Evolutionary conservation across 2,329 filamentous ascomycete genomes (phyloP), one percentile per base, ranked within the genome.

Genomic region (Mollisiaceae sp.): DNA sequence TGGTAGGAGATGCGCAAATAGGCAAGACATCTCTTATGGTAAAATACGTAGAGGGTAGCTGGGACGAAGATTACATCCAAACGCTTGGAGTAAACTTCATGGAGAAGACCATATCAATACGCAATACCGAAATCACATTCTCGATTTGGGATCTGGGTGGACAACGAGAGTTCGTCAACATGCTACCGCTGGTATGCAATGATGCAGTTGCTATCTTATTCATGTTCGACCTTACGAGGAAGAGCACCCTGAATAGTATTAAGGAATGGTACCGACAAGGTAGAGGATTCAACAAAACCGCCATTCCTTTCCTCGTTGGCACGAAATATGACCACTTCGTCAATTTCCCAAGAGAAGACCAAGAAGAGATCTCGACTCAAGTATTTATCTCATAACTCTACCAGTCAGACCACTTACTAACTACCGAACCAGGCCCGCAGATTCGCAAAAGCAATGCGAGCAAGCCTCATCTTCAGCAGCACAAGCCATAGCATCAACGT

Each of bases 291-390:
- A 99, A 99, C 85, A 99, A 99, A 85, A 99, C 95, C 15, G 95
- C 95, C n/a, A 99, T 99, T 72, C 95, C 95, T 0, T 97, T 99
- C 75, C 81, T 99, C 27, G 92, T 99, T 20, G 95, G 95, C 66
- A 99, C 95, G 41, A 99, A 99, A 79, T 99, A 98, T 78, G 95
- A 99, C 75, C 95, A 98, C 77, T 99, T 99, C 81, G 94, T 99
- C 79, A 99, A 98, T 81, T 97, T 99, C 75, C 94, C 95, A 0
- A 87, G 92, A 50, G 94, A 98, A 77, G 95, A 99, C 76, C 95
- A 99, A 78, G 95, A 99, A 78, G 95, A 99, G 80, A 99, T 99
- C 69, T 97, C 93, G 15, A 94, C 95, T 75, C 94, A 97, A 86
- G 93, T 95, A 80, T 65, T 78, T 41, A 41, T 9, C 11, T 41